phyloP scores from a whole-genome alignment of 23 red algal species.

The Gracilaria caudata region DNA sequence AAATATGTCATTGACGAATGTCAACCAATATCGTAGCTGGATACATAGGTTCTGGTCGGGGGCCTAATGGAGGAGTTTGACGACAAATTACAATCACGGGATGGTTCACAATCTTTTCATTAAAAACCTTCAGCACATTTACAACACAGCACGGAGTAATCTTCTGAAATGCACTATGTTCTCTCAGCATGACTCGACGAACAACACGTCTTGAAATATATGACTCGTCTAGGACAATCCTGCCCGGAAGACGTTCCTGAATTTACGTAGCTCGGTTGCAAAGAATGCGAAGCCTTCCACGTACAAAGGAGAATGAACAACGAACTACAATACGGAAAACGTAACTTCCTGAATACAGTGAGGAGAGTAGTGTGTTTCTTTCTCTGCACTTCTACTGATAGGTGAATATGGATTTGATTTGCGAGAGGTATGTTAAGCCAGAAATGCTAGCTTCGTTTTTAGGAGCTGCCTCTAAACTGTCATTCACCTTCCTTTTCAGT shows the following conservation, averaged over 20 bases:
- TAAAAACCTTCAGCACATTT: background rate
- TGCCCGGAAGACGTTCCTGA: background rate
- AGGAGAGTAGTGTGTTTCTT: background rate
- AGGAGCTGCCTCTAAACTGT: background rate
- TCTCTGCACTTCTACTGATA: background rate
- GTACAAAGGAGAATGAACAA: background rate
- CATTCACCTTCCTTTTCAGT: background rate
- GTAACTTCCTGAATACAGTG: background rate
- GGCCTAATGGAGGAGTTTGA: background rate
- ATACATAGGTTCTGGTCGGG: background rate
- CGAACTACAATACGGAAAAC: background rate
- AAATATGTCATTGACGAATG: background rate
- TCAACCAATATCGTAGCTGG: background rate
- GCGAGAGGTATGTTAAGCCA: background rate
- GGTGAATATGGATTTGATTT: background rate
- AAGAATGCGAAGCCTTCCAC: constrained; percentile 2
- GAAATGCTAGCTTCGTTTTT: background rate
- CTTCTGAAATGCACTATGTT: background rate
- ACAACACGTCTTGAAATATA: background rate
- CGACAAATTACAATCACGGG: background rate
- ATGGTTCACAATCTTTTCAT: background rate
- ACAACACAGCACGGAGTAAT: background rate
- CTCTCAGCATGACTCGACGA: background rate
- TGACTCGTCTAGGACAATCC: background rate
- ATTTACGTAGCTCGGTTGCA: background rate